These are phyloP conservation scores for Gloeophyllum trabeum DNA, from an alignment of 768 basidiomycete genomes.

Conservation along the genomic window DNA sequence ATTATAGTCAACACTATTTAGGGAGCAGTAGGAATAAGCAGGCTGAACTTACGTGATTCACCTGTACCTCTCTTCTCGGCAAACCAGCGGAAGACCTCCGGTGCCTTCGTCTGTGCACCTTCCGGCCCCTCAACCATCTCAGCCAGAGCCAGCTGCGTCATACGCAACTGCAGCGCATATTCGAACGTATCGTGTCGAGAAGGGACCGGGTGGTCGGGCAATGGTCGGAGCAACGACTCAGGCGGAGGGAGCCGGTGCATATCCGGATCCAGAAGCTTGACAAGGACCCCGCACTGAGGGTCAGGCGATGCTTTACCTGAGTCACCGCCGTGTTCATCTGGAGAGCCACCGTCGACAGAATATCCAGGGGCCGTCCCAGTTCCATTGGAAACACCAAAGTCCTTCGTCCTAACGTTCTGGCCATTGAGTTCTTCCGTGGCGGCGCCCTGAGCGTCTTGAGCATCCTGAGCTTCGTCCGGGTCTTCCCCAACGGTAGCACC, in stretches of 20 bases:
- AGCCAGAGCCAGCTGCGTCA: constrained; percentile 72
- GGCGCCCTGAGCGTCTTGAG: constrained; percentile 4
- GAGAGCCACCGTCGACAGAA: neutral
- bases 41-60: no score
- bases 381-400: constrained; percentile 8
- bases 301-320: neutral
- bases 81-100: constrained; percentile 82
- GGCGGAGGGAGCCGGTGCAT: constrained; percentile 27
- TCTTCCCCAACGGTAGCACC: constrained; percentile 52
- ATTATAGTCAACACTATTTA: no score
- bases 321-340: neutral
- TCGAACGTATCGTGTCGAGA: constrained; percentile 58
- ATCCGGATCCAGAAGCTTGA: constrained; percentile 18
- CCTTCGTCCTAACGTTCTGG: constrained; percentile 2
- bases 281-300: neutral
- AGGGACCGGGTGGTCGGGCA: constrained; percentile 35
- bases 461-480: constrained; percentile 24
- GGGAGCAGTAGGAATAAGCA: no score
- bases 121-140: constrained; percentile 85
- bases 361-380: neutral
- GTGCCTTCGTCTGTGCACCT: constrained; percentile 67
- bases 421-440: neutral
- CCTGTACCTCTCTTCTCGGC: constrained; percentile 46
- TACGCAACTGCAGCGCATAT: constrained; percentile 71
- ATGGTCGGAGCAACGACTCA: constrained; percentile 28